phyloP scores from a whole-genome alignment of 2,329 filamentous ascomycete genomes.

The Emergomyces pasteurianus region DNA sequence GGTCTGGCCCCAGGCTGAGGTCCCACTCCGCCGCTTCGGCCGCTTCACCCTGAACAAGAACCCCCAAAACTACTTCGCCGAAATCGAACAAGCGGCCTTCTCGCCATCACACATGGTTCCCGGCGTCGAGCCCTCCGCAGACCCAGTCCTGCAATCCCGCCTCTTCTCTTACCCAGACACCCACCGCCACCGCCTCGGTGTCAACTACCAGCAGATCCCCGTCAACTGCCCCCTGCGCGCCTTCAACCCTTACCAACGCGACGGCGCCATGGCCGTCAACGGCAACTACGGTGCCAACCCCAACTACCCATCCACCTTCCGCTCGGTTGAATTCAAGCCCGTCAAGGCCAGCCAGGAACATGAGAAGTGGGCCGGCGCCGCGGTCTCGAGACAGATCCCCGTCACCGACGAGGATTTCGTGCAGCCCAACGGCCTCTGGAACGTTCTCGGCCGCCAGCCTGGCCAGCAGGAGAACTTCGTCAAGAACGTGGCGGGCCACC shows the following conservation, averaged over 20 bases:
- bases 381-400: constrained; percentile 28
- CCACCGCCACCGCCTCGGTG: constrained; percentile 50
- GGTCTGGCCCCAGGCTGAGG: constrained; percentile 53
- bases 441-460: constrained; percentile 30
- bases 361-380: constrained; percentile 32
- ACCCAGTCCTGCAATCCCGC: constrained; percentile 57
- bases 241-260: constrained; percentile 57
- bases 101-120: constrained; percentile 55
- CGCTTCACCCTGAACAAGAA: constrained; percentile 55
- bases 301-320: constrained; percentile 39
- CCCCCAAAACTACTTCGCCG: constrained; percentile 54
- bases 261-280: constrained; percentile 56
- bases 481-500: constrained; percentile 46
- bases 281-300: constrained; percentile 52
- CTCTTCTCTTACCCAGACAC: constrained; percentile 62
- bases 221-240: constrained; percentile 45
- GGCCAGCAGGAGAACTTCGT: constrained; percentile 53
- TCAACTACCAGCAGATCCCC: constrained; percentile 54
- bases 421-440: constrained; percentile 33
- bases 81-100: constrained; percentile 61
- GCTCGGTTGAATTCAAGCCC: constrained; percentile 25
- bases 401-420: constrained; percentile 35
- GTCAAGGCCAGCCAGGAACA: constrained; percentile 33
- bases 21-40: constrained; percentile 50
- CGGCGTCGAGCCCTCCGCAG: constrained; percentile 56